A percentile compares a stretch with the other conserved stretches of the same genome.
These are phyloP conservation scores for Phytopythium aichiense DNA, from an alignment of 352 stramenopile genomes.

Conservation along the genomic window DNA sequence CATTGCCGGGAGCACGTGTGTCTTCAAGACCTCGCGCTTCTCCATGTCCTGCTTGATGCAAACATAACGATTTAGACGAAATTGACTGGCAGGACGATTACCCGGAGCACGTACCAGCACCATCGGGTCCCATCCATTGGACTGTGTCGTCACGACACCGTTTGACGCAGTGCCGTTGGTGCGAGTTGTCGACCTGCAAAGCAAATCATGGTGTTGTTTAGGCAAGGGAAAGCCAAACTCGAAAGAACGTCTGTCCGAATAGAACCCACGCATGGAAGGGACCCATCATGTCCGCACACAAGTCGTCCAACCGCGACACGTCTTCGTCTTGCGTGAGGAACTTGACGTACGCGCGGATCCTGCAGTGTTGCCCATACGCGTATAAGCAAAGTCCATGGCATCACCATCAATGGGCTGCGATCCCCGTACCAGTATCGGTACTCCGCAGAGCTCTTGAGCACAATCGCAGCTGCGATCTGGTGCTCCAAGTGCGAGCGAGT, in stretches of 20 bases:
- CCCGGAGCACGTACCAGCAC: conserved; percentile 35
- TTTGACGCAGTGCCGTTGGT: not conserved
- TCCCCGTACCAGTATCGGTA: conserved; percentile 76
- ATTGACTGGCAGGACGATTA: conserved; percentile 1
- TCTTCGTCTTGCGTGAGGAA: conserved; percentile 83
- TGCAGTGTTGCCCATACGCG: conserved; percentile 12
- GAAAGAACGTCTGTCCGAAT: not conserved
- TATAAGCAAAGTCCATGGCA: conserved; percentile 1
- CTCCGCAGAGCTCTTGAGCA: conserved; percentile 66
- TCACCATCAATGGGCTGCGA: not conserved
- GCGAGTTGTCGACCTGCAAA: not conserved
- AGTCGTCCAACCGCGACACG: conserved; percentile 61
- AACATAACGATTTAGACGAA: conserved; percentile 10
- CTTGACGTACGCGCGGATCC: conserved; percentile 76
- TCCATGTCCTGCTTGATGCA: conserved; percentile 36
- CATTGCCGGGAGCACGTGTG: conserved; percentile 71
- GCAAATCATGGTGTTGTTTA: not conserved
- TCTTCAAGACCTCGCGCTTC: conserved; percentile 76
- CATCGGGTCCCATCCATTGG: conserved; percentile 30
- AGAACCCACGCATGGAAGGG: conserved; percentile 54
- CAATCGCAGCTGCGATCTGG: conserved; percentile 56
- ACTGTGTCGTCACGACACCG: not conserved
- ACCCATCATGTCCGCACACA: conserved; percentile 77
- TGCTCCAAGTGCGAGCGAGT: conserved; percentile 83
- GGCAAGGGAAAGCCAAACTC: not conserved